phyloP scores from a whole-genome alignment of 306 rosid genomes.

The Senna siamea region DNA sequence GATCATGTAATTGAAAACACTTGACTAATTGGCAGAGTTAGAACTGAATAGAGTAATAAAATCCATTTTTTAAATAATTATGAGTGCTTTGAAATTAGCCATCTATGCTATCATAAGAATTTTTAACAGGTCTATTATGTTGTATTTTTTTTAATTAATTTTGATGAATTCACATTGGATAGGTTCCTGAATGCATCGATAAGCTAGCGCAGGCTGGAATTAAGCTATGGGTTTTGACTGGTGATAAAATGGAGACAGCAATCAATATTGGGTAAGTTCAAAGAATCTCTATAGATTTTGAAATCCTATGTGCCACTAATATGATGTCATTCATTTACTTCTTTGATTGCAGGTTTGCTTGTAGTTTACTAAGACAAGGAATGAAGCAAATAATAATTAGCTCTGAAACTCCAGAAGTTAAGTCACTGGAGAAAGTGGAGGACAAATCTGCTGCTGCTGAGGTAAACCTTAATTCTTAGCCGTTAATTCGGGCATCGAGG shows the following conservation, averaged over 20 bases:
- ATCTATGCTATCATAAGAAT: constrained; percentile 4
- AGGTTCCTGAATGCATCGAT: constrained; percentile 99
- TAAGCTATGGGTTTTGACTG: constrained; percentile 97
- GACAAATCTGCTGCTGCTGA: constrained; percentile 62
- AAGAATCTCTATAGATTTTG: constrained; percentile 26
- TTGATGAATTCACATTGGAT: constrained; percentile 28
- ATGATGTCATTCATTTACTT: constrained; percentile 24
- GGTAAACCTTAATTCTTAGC: constrained; percentile 50
- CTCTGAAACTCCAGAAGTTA: constrained; percentile 81
- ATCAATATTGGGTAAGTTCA: constrained; percentile 84
- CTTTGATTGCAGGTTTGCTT: constrained; percentile 69
- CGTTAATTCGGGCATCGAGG: too few relatives aligned
- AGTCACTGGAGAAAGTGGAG: constrained; percentile 76
- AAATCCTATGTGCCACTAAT: constrained; percentile 1
- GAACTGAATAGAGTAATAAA: neutral
- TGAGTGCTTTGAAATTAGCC: constrained; percentile 6
- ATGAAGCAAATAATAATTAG: constrained; percentile 87
- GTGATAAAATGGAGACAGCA: constrained; percentile 99
- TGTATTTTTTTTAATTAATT: constrained; percentile 9
- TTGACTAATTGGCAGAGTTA: constrained; percentile 12
- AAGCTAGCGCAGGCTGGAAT: constrained; percentile 99
- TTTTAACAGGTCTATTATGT: constrained; percentile 11
- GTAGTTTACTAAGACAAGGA: constrained; percentile 97
- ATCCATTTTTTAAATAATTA: neutral
- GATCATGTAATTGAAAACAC: neutral